A percentile compares a stretch with the other conserved stretches of the same genome.
phyloP scores from a whole-genome alignment of 2,329 filamentous ascomycete species.

The Aspergillus brunneoviolaceus region DNA sequence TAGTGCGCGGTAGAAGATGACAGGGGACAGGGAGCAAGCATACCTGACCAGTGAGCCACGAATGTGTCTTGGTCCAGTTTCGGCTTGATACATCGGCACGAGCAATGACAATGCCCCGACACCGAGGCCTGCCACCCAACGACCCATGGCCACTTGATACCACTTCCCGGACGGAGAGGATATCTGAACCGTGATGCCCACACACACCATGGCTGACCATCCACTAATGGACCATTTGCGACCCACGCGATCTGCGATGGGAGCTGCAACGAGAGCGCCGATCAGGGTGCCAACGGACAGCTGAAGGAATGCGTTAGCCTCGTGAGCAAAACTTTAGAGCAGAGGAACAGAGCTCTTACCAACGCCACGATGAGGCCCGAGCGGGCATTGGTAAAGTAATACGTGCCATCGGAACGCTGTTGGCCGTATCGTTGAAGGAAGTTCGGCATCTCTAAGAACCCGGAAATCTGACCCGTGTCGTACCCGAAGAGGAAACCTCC shows the following conservation, averaged over 20 bases:
- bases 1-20: background rate
- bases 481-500: conserved; percentile 15
- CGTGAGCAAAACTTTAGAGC: background rate
- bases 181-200: conserved; percentile 47
- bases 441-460: conserved; percentile 44
- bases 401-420: conserved; percentile 27
- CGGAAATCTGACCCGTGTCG: conserved; percentile 24
- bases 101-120: conserved; percentile 44
- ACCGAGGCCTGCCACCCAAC: conserved; percentile 44
- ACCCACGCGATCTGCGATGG: conserved; percentile 44
- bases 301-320: conserved; percentile 18
- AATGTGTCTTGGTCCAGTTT: conserved; percentile 46
- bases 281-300: conserved; percentile 46
- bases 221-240: conserved; percentile 43
- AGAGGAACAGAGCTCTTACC: conserved; percentile 25
- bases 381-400: conserved; percentile 42
- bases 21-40: too few relatives aligned
- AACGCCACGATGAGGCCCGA: conserved; percentile 45
- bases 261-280: conserved; percentile 43
- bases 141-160: conserved; percentile 45
- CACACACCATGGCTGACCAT: conserved; percentile 41
- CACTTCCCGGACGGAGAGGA: conserved; percentile 36
- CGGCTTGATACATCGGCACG: conserved; percentile 49
- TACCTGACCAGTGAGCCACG: conserved; percentile 45
- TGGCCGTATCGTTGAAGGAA: conserved; percentile 42